Evolutionary conservation across 805 yeast species (phyloP), one percentile per base, ranked within the genome.

Genomic region (Danielozyma ontarioensis): DNA sequence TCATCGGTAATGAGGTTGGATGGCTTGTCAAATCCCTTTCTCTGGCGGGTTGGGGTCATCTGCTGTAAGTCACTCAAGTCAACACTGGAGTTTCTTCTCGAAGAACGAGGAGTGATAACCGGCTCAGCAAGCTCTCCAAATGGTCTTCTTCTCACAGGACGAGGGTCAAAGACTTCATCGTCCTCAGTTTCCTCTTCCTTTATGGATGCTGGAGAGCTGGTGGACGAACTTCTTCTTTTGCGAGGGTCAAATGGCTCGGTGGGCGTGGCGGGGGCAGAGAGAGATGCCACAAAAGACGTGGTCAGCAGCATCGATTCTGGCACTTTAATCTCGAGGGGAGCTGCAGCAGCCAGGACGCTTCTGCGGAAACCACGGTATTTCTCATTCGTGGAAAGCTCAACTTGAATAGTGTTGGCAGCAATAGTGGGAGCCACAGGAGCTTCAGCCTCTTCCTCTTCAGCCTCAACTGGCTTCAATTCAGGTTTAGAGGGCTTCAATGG

Each of bases 291-390:
- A n/a, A n/a, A n/a, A 6, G 10, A 10, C 22, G 22, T 10, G 22
- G 6, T 19, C 10, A 6, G 6, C 22, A 10, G 10, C 22, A 19
- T 6, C 22, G 22, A 10, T 10, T 23, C 12, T 5, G 25, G 11
- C 25, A 10, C 13, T 13, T 23, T n/a, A 5, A n/a, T 10, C 25
- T 23, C 11, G 25, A n/a, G 25, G 11, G 13, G 25, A 5, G 22
- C 6, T 10, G 22, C 22, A 6, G 10, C 22, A 6, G 22, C 10
- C 22, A 23, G 40, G 12, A 44, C 49, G 38, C 56, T 58, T 50
- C 70, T 55, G 54, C 71, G 63, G 46, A 66, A 66, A 1, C 71
- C 71, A 37, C 45, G 57, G 45, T 66, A 66, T 36, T 60, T 64
- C 28, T 53, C 62, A 38, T 62, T 62, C 10, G 47, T 46, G 17